These are phyloP conservation scores for Acidomyces sp. DNA, from an alignment of 495 filamentous ascomycete species.

Conservation along the genomic window DNA sequence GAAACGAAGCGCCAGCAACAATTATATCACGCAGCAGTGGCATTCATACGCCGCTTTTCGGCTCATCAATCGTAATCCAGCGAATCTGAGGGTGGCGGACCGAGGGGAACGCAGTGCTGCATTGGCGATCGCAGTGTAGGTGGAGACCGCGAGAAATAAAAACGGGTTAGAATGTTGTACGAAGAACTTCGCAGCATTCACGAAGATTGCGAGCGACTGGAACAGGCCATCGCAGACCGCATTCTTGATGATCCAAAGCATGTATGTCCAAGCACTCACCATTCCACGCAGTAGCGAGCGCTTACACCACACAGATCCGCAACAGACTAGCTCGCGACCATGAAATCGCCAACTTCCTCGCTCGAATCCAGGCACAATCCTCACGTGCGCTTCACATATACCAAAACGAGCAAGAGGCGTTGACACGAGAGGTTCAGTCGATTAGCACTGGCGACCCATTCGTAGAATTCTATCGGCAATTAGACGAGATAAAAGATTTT, in stretches of 20 bases:
- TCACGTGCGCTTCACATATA: slow-evolving; percentile 70
- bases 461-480: slow-evolving; percentile 81
- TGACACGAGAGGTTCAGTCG: slow-evolving; percentile 65
- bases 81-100: neutral
- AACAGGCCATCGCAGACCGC: slow-evolving; percentile 85
- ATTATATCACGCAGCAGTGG: no score
- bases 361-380: slow-evolving; percentile 76
- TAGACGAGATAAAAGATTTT: slow-evolving; percentile 67
- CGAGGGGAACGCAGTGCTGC: slow-evolving; percentile 1
- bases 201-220: slow-evolving; percentile 88
- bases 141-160: slow-evolving; percentile 20
- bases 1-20: no score
- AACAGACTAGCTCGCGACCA: slow-evolving; percentile 79
- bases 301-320: slow-evolving; percentile 52
- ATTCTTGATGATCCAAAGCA: slow-evolving; percentile 76
- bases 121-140: neutral
- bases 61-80: no score
- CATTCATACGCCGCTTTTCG: no score
- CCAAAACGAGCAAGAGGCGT: slow-evolving; percentile 57
- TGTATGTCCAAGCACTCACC: slow-evolving; percentile 38
- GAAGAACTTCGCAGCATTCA: slow-evolving; percentile 89
- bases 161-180: slow-evolving; percentile 75
- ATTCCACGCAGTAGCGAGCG: slow-evolving; percentile 1
- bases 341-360: slow-evolving; percentile 74
- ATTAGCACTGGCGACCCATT: slow-evolving; percentile 81